phyloP scores from a whole-genome alignment of 169 alveolate genomes.

The Plasmodium gallinaceum region DNA sequence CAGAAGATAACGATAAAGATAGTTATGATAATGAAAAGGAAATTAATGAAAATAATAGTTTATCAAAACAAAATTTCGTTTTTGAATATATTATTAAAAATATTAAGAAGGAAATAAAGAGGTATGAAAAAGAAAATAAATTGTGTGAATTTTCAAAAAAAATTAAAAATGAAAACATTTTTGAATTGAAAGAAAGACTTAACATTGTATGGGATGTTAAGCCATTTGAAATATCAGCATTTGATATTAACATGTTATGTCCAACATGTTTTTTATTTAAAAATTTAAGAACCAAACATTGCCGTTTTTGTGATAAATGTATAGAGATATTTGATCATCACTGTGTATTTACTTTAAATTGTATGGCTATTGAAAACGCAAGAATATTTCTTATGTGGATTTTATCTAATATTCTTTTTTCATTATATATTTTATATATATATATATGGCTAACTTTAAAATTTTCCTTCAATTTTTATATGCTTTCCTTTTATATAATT shows the following conservation, averaged over 20 bases:
- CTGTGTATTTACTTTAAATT: slow-evolving; percentile 82
- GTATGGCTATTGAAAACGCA: slow-evolving; percentile 68
- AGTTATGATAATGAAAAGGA: neutral
- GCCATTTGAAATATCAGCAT: slow-evolving; percentile 23
- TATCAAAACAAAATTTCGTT: slow-evolving; percentile 9
- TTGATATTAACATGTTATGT: slow-evolving; percentile 57
- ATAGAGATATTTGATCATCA: slow-evolving; percentile 95
- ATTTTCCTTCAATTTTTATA: neutral
- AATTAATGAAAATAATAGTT: neutral
- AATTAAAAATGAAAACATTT: slow-evolving; percentile 28
- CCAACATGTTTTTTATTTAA: slow-evolving; percentile 77
- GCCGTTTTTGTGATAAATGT: slow-evolving; percentile 94
- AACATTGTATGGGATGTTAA: slow-evolving; percentile 15
- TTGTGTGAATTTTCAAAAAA: slow-evolving; percentile 9
- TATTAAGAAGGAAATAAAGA: slow-evolving; percentile 33
- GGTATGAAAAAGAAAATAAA: slow-evolving; percentile 37
- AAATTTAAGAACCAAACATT: slow-evolving; percentile 94
- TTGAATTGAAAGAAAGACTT: slow-evolving; percentile 10
- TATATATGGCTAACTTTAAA: slow-evolving; percentile 7
- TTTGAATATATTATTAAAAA: slow-evolving; percentile 35
- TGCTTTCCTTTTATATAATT: neutral
- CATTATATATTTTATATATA: slow-evolving; percentile 13
- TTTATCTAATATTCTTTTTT: slow-evolving; percentile 27
- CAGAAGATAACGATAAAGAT: neutral
- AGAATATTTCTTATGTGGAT: slow-evolving; percentile 56